phyloP scores from a whole-genome alignment of 2,329 filamentous ascomycete species.

The Dactylonectria estremocensis region DNA sequence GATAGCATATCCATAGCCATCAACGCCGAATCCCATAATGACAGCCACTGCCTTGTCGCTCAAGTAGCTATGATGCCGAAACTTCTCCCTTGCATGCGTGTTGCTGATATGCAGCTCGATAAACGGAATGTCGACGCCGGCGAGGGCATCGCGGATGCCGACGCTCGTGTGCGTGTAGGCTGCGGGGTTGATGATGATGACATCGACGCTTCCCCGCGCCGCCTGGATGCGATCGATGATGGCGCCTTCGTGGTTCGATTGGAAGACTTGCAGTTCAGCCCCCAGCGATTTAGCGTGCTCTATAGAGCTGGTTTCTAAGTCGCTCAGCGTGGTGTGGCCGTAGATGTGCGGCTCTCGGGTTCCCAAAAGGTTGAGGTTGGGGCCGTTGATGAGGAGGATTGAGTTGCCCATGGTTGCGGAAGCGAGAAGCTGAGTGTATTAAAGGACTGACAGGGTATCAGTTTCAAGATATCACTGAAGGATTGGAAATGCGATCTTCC shows the following conservation, averaged over 20 bases:
- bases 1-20: conserved; percentile 25
- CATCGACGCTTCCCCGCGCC: conserved; percentile 71
- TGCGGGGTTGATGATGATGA: conserved; percentile 82
- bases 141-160: conserved; percentile 79
- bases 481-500: no score
- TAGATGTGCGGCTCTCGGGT: conserved; percentile 82
- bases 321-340: conserved; percentile 76
- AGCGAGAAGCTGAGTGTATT: background rate
- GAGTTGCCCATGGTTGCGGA: background rate
- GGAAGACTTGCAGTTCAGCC: conserved; percentile 65
- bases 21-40: conserved; percentile 56
- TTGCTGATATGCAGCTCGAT: conserved; percentile 85
- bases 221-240: conserved; percentile 82
- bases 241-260: conserved; percentile 85
- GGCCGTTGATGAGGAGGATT: conserved; percentile 86
- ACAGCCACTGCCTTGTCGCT: conserved; percentile 81
- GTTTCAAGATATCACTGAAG: no score
- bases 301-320: conserved; percentile 68
- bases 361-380: conserved; percentile 86
- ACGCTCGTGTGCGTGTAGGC: conserved; percentile 84
- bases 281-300: conserved; percentile 59
- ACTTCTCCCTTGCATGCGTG: conserved; percentile 79
- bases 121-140: conserved; percentile 80
- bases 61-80: conserved; percentile 77
- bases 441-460: background rate